phyloP scores from a whole-genome alignment of 2,329 filamentous ascomycete species.

The Cryphonectria naterciae region DNA sequence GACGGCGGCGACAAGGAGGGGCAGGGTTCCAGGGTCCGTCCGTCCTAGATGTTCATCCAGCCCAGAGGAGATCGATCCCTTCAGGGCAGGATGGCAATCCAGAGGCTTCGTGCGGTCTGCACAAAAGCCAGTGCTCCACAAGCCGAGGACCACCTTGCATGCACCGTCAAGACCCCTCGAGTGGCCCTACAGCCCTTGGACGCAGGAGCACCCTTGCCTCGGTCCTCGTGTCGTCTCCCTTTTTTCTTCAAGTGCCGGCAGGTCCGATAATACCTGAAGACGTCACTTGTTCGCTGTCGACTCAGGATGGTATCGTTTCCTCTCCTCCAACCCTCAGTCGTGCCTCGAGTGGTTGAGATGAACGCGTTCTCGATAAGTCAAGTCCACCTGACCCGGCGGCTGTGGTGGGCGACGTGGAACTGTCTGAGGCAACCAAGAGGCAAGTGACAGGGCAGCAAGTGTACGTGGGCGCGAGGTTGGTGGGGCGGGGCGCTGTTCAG shows the following conservation, averaged over 20 bases:
- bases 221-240: slow-evolving; percentile 4
- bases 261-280: slow-evolving; percentile 4
- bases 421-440: slow-evolving; percentile 7
- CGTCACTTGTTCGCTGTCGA: slow-evolving; percentile 1
- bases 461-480: background rate
- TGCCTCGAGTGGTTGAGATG: background rate
- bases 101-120: background rate
- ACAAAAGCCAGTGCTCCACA: slow-evolving; percentile 9
- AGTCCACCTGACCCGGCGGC: slow-evolving; percentile 7
- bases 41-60: background rate
- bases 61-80: background rate
- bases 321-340: background rate
- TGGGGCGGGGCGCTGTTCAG: background rate
- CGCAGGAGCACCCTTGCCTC: slow-evolving; percentile 14
- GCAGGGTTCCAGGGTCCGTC: background rate
- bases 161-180: background rate
- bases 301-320: background rate
- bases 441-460: background rate
- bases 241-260: slow-evolving; percentile 6
- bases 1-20: too few species aligned
- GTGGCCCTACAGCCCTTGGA: slow-evolving; percentile 8
- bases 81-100: background rate
- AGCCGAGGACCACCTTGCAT: slow-evolving; percentile 10
- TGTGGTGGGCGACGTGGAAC: slow-evolving; percentile 8
- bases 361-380: background rate